Evolutionary conservation across 345 rosid genomes (phyloP), one percentile per base, ranked within the genome.

Genomic region (Hibiscus tridactylites): DNA sequence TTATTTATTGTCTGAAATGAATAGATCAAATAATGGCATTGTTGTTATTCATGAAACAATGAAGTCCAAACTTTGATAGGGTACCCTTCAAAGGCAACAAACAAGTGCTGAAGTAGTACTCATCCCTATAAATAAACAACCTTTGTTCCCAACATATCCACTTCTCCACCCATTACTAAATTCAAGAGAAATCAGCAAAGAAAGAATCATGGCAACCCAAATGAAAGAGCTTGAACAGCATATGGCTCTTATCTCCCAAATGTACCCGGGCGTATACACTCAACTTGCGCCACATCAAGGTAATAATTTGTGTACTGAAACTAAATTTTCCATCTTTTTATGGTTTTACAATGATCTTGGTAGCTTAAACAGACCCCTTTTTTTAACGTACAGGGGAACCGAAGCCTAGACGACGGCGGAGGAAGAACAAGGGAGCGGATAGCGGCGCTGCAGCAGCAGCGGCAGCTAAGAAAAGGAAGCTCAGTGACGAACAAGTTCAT

Each of bases 381-480:
- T 4, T 19, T 0, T 17, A 26, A 12, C 1, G 35, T 50, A 60
- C 79, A 85, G 89, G 83, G 52, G 90, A 79, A 62, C 12, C 76
- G 3, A 91, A 88, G 61, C 85, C 85, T 53, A 73, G 90, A 49
- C 61, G 96, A 39, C 80, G 90, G 75, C 79, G 88, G 53, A 90
- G 78, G 87, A 89, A 81, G 83, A 85, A 74, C 60, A 85, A 79
- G 73, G 88, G 74, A 42, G 86, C 82, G 16, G 86, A 76, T 64
- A 71, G n/a, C 2, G 61, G 80, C 52, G 60, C 21, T 9, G 31
- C 29, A 56, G 28, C 54, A 64, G 39, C 35, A 56, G 28, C 54
- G 68, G 39, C 29, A 9, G 29, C 66, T 44, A 92, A 81, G 84
- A 92, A 96, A 79, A 88, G 97, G 83, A 90, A 91, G 79, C 87